phyloP scores from a whole-genome alignment of 768 basidiomycete genomes.

The Trametes punicea region DNA sequence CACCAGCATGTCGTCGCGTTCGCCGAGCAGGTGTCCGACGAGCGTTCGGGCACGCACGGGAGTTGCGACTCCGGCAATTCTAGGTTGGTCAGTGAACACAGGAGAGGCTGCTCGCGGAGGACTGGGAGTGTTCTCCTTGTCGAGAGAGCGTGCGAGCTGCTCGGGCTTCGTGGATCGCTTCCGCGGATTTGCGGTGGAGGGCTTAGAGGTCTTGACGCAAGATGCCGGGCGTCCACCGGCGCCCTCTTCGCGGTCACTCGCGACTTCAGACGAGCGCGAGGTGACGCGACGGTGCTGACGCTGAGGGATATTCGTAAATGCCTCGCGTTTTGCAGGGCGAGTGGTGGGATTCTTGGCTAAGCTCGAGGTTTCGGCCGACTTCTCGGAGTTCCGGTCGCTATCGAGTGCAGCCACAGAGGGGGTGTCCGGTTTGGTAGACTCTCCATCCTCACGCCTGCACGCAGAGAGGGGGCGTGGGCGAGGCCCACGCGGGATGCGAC shows the following conservation, averaged over 20 bases:
- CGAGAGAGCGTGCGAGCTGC: slow-evolving; percentile 5
- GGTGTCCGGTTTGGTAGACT: neutral
- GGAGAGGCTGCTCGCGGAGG: neutral
- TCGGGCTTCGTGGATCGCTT: slow-evolving; percentile 15
- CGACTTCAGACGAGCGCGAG: slow-evolving; percentile 14
- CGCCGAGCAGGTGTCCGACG: slow-evolving; percentile 1
- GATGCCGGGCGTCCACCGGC: neutral
- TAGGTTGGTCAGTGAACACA: too few relatives aligned
- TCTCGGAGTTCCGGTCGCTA: neutral
- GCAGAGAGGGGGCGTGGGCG: slow-evolving; percentile 18
- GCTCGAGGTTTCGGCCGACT: neutral
- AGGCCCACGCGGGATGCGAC: slow-evolving; percentile 26
- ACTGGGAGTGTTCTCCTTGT: slow-evolving; percentile 29
- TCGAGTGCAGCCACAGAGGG: neutral
- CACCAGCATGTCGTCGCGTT: slow-evolving; percentile 6
- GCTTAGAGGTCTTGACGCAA: neutral
- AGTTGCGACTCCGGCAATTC: slow-evolving; percentile 34
- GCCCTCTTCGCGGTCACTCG: neutral
- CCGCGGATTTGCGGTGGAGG: neutral
- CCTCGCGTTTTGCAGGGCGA: slow-evolving; percentile 14
- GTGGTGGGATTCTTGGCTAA: neutral
- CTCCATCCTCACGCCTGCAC: neutral
- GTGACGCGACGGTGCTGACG: slow-evolving; percentile 24
- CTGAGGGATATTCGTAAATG: slow-evolving; percentile 34
- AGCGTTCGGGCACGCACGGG: slow-evolving; percentile 42